Evolutionary conservation across 2,329 filamentous ascomycete species (phyloP), one percentile per base, ranked within the genome.

Genomic region (Verticillium tricorpus): DNA sequence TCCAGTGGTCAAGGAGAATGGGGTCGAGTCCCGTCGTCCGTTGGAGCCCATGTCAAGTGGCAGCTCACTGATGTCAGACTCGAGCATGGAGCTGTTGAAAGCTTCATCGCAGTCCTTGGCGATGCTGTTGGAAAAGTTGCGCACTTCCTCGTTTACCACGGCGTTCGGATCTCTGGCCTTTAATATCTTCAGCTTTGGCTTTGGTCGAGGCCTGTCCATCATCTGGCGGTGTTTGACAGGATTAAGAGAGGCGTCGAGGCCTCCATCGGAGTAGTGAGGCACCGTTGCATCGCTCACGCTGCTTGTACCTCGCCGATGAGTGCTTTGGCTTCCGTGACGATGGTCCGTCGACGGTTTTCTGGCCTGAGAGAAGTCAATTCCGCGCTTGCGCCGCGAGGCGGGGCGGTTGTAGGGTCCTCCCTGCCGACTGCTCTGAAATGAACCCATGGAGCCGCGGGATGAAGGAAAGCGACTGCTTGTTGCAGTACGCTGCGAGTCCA

Each of bases 21-120:
- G 78, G 4, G 75, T 80, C 2, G 74, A 72, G 61, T 76, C 72
- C 32, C 73, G 71, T 55, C 69, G 67, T 45, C 66, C 70, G 54
- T 67, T 68, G 17, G 76, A 70, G 9, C 60, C 63, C 31, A 77
- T 73, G 3, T 72, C 70, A 50, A 74, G 66, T 0, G 76, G 40
- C 17, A 62, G 31, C 32, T 65, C 61, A 37, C 60, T 65, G 62
- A 66, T 76, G 14, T 75, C 73, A 17, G 77, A 75, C 19, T 74
- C 71, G 15, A 83, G 74, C 12, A 85, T 67, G 11, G 81, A 82
- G 67, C 89, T 87, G 70, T 92, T 93, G 78, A 98, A 97, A 1
- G 93, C 93, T 69, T 95, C 91, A 70, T 66, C 93, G 70, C 93
- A 96, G 62, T 95, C 91, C 74, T 92, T 92, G 58, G 92, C 92